Base-by-base conservation (phyloP, 805 yeast genomes). In the Zygotorulaspora danielsina region DNA sequence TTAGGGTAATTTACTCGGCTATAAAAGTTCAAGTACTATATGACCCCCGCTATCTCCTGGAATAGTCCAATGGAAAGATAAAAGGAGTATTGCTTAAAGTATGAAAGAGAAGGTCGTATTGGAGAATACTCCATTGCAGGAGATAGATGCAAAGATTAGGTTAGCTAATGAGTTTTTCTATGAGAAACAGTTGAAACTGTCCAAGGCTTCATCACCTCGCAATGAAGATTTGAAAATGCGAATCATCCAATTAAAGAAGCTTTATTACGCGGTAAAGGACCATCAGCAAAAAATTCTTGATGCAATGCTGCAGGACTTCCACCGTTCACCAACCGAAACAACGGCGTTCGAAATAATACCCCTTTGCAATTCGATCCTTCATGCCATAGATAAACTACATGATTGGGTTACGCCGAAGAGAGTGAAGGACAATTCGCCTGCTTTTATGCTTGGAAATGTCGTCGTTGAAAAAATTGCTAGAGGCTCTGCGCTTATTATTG, bases 401-500 rank as follows among this genome's bases (percentile, higher is more conserved):
- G 63, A 67, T 31, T 81, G 94, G 84, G 65, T 73, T 19, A 74
- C 73, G 48, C 80, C 80, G 1, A 70, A 70, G 41, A 50, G 57
- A 4, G 48, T 59, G 44, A 57, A 5, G 29, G 73, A 42, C 29
- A 57, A 66, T 33, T 30, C 55, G 2, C 46, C 51, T 4, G 45
- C 59, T 2, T 55, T 42, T 34, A 30, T 29, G 64, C 68, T 54
- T 48, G 77, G 79, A 16, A 72, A 37, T 1, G 41, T 51, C 18
- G 35, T 35, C 8, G 51, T 69, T 13, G 74, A 73, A 39, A 61
- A 55, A 34, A 66, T 66, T 9, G 71, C 81, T 4, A 39, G 71
- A 18, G 97, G 97, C 4, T 72, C 75, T 2, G 82, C 82, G 3
- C 70, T 88, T 43, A 69, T 90, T 35, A 78, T 89, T 34, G 44